These are phyloP conservation scores for Exophiala alcalophila DNA, from an alignment of 2,329 filamentous ascomycete genomes.

Conservation along the genomic window DNA sequence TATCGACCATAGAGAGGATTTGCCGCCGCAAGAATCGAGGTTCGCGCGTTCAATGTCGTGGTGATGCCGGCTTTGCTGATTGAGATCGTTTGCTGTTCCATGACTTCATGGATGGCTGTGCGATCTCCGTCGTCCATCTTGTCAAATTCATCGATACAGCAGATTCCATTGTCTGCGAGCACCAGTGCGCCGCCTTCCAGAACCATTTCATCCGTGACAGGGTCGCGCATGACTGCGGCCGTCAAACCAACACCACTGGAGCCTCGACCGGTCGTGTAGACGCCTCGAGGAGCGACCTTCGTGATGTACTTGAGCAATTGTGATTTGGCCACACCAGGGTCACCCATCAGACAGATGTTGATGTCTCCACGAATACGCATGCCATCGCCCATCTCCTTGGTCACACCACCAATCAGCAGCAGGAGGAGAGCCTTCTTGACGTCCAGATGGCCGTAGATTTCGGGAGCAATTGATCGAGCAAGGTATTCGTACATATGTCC, in stretches of 20 bases:
- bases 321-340: conserved; percentile 98
- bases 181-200: conserved; percentile 77
- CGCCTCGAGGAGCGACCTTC: conserved; percentile 90
- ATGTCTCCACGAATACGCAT: conserved; percentile 99
- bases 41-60: conserved; percentile 92
- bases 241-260: conserved; percentile 79
- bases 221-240: conserved; percentile 76
- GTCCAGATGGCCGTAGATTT: conserved; percentile 94
- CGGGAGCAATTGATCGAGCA: conserved; percentile 91
- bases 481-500: conserved; percentile 95
- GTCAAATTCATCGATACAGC: conserved; percentile 82
- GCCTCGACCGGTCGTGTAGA: conserved; percentile 79
- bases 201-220: conserved; percentile 74
- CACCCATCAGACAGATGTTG: conserved; percentile 98
- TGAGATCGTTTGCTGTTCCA: conserved; percentile 83
- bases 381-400: conserved; percentile 93
- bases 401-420: conserved; percentile 91
- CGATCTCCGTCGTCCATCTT: conserved; percentile 79
- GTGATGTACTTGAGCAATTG: conserved; percentile 98
- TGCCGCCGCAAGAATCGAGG: conserved; percentile 90
- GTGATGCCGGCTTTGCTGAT: conserved; percentile 92
- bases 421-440: conserved; percentile 98
- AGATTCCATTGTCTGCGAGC: conserved; percentile 76
- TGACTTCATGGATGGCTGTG: conserved; percentile 81
- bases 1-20: conserved; percentile 98